Base-by-base conservation (phyloP, 2,329 filamentous ascomycete genomes). In the Parafenestella ontariensis region DNA sequence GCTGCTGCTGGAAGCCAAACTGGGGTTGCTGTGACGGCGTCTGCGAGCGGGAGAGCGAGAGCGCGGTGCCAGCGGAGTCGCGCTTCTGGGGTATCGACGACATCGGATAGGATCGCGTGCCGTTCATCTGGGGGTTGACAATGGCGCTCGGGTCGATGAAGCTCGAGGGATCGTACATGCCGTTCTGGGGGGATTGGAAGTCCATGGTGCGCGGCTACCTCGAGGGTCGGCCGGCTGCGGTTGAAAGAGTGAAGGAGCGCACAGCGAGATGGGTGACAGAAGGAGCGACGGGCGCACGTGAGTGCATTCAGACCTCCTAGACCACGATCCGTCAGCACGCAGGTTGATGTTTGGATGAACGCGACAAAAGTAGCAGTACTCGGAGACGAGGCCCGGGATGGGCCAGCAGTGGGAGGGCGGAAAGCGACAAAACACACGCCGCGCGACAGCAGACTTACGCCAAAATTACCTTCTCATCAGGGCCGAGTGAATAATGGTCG, bases 11-110 rank as follows among this genome's bases (percentile, higher is more conserved):
- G 75, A 89, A 94, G 62, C 86, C 87, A 46, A 72, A 75, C 46
- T 76, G 77, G 47, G 84, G 83, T 59, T 87, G 84, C 72, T 94
- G 91, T 69, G 92, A 90, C 29, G 94, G 94, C 26, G 94, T 98
- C 73, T 96, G 93, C 66, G 94, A 94, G 77, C 94, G 91, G 77
- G 94, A 96, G 49, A 94, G 92, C 36, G 93, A 95, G 48, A 94
- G 92, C 28, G 92, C 96, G 73, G 90, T 88, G 64, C 88, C 89
- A 70, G 95, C 84, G 71, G 88, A 93, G 76, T 97, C 93, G 69
- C 95, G 87, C 79, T 98, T 99, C 34, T 93, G 93, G 58, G 94
- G 87, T 78, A 98, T 97, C 20, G 93, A 94, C 54, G 94, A 94
- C 65, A 91, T 91, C 73, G 92, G 89, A 80, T 94, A 96, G 42